phyloP scores from a whole-genome alignment of 352 stramenopile genomes.

The Phytopythium aichiense region DNA sequence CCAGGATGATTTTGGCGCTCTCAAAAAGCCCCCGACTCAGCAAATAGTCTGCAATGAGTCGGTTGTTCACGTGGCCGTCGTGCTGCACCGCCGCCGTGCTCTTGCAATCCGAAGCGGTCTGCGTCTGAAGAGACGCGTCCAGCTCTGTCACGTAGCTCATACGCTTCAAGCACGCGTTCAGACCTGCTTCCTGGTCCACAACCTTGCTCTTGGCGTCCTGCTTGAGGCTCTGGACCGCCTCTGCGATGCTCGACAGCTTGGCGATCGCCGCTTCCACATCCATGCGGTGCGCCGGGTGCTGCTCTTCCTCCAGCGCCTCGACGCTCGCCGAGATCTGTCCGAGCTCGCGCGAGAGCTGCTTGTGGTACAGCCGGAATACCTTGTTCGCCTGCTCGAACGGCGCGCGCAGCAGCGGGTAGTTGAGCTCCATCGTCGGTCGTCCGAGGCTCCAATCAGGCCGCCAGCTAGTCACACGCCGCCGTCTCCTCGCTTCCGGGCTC shows the following conservation, averaged over 20 bases:
- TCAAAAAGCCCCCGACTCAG: constrained; percentile 57
- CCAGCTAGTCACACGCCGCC: too few species aligned
- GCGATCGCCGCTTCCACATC: constrained; percentile 54
- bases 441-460: background rate
- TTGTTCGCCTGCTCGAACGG: constrained; percentile 76
- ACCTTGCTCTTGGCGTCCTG: constrained; percentile 43
- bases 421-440: constrained; percentile 46
- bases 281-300: constrained; percentile 57
- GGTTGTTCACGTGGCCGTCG: constrained; percentile 25
- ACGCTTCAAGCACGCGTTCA: constrained; percentile 51
- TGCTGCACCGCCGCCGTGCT: constrained; percentile 4
- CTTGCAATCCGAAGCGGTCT: constrained; percentile 8
- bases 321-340: constrained; percentile 39
- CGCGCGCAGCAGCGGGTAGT: constrained; percentile 64
- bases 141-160: constrained; percentile 38
- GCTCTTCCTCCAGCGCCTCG: constrained; percentile 44
- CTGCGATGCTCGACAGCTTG: constrained; percentile 37
- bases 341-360: constrained; percentile 71
- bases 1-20: constrained; percentile 66
- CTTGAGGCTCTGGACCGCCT: constrained; percentile 42
- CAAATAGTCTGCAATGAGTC: constrained; percentile 75
- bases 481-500: background rate
- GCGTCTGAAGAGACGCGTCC: constrained; percentile 16
- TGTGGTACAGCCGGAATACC: constrained; percentile 76
- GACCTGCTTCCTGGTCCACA: constrained; percentile 39